A percentile compares a stretch with the other conserved stretches of the same genome.
phyloP scores from a whole-genome alignment of 1,284 basidiomycete species.

The Lignosus rhinocerotis region DNA sequence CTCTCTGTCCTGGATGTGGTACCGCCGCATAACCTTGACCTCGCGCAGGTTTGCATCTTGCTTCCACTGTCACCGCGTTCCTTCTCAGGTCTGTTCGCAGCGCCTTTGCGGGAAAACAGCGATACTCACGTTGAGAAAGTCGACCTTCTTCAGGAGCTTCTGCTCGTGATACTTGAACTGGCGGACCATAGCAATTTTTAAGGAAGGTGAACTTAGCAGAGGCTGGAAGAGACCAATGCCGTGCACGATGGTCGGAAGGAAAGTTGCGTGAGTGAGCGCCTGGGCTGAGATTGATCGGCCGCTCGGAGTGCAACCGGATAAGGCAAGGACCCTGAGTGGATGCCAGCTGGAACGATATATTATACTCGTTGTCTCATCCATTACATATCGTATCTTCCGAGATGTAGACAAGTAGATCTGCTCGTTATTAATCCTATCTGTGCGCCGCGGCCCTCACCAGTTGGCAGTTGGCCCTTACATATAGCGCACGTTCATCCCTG shows the following conservation, averaged over 20 bases:
- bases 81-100: not conserved
- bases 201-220: not conserved
- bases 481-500: not conserved
- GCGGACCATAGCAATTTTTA: conserved; percentile 62
- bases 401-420: no score
- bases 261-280: no score
- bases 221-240: not conserved
- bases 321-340: no score
- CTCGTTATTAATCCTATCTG: no score
- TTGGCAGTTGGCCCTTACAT: no score
- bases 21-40: conserved; percentile 93
- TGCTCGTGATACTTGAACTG: conserved; percentile 94
- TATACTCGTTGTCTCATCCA: no score
- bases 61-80: conserved; percentile 74
- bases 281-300: no score
- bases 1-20: conserved; percentile 93
- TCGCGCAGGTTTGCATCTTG: conserved; percentile 92
- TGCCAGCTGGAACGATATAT: no score
- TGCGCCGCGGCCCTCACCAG: no score
- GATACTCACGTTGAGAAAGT: conserved; percentile 76
- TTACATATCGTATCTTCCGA: no score
- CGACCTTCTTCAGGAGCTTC: conserved; percentile 93
- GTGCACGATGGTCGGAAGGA: no score
- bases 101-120: conserved; percentile 32
- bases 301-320: no score